Conservation (phyloP, 768 basidiomycete genomes). For the Plicaturopsis crispa region DNA sequence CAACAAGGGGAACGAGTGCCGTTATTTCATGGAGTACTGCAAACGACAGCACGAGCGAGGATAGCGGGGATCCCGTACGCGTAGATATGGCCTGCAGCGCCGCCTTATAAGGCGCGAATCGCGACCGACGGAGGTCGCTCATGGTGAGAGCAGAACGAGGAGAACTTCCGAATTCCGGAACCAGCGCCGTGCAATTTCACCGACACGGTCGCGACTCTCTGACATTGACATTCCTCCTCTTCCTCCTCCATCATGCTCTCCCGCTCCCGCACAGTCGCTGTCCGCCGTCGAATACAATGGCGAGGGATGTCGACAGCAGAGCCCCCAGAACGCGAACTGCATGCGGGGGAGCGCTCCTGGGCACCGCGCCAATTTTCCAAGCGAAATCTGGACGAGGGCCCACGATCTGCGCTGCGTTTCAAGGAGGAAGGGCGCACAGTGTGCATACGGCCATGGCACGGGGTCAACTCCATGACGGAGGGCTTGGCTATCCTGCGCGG, state of each 20-base stretch:
- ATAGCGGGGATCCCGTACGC: constrained; percentile 66
- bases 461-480: constrained; percentile 38
- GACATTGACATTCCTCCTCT: constrained; percentile 1
- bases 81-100: constrained; percentile 53
- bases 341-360: constrained; percentile 1
- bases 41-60: constrained; percentile 75
- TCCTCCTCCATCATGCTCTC: background rate
- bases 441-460: too few species aligned
- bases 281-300: too few species aligned
- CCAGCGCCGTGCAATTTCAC: background rate
- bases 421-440: too few species aligned
- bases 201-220: background rate
- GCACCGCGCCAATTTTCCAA: constrained; percentile 4
- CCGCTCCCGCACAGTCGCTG: too few species aligned
- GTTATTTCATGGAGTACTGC: constrained; percentile 81
- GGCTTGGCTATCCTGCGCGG: constrained; percentile 44
- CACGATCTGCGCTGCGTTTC: too few species aligned
- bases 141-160: background rate
- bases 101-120: constrained; percentile 40
- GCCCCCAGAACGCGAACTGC: constrained; percentile 3
- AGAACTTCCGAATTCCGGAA: background rate
- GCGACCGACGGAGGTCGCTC: constrained; percentile 10
- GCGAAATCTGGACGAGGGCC: too few species aligned
- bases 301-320: too few species aligned
- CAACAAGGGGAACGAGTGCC: constrained; percentile 67